Evolutionary conservation across 352 stramenopile species (phyloP).

Genomic region (Globisporangium takayamanum): DNA sequence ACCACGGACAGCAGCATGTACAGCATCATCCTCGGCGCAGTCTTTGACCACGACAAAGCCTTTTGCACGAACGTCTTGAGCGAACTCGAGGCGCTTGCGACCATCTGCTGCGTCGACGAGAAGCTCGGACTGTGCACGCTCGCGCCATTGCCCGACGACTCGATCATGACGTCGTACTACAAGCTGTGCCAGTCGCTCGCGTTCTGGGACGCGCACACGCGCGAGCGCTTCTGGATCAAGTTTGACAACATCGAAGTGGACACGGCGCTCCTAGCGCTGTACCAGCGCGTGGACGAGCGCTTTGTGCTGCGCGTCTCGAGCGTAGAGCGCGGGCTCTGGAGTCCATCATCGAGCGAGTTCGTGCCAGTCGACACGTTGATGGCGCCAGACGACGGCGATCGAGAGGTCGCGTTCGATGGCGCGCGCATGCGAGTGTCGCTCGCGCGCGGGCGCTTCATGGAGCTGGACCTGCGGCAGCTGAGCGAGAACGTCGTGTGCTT

Average conservation of each 20-base stretch:
- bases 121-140: conserved; percentile 44
- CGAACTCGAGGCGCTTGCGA: conserved; percentile 24
- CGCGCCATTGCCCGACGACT: conserved; percentile 17
- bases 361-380: conserved; percentile 3
- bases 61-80: conserved; percentile 16
- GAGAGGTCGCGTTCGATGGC: conserved; percentile 4
- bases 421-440: conserved; percentile 14
- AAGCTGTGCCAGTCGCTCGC: conserved; percentile 23
- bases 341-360: conserved; percentile 3
- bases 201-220: conserved; percentile 23
- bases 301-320: not conserved
- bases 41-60: conserved; percentile 15
- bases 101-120: conserved; percentile 29
- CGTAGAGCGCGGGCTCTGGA: conserved; percentile 12
- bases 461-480: conserved; percentile 44
- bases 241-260: conserved; percentile 42
- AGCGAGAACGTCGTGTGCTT: conserved; percentile 38
- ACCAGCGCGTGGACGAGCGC: conserved; percentile 1
- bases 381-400: conserved; percentile 13
- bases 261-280: conserved; percentile 2
- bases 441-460: conserved; percentile 17
- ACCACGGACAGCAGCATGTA: conserved; percentile 24
- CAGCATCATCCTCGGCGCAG: conserved; percentile 32
- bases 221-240: conserved; percentile 36
- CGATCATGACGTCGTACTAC: conserved; percentile 35